These are phyloP conservation scores for Rhodotorula sp. DNA, from an alignment of 1,284 basidiomycete genomes.

Conservation along the genomic window DNA sequence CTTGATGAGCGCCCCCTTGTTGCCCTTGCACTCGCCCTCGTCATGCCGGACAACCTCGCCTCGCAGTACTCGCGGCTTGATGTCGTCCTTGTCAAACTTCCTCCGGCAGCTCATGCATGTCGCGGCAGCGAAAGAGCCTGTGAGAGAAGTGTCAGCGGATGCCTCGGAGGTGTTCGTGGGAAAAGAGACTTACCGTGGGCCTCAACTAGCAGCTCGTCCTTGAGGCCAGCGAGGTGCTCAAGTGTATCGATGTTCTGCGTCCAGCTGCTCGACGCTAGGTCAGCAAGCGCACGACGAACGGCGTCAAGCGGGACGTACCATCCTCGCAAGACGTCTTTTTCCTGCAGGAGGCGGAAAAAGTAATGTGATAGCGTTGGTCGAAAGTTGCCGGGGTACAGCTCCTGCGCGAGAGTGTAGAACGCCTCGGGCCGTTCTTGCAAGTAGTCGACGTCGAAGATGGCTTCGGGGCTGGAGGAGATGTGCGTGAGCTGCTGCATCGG, in stretches of 20 bases:
- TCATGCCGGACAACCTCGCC: constrained; percentile 49
- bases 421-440: constrained; percentile 47
- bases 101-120: constrained; percentile 70
- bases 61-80: constrained; percentile 61
- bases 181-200: constrained; percentile 64
- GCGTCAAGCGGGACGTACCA: constrained; percentile 4
- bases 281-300: too few relatives aligned
- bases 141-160: too few relatives aligned
- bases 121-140: constrained; percentile 53
- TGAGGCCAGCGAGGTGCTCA: constrained; percentile 79
- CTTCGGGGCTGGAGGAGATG: constrained; percentile 51
- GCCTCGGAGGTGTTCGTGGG: neutral
- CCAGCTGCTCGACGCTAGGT: constrained; percentile 8
- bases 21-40: constrained; percentile 31
- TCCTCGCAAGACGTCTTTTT: constrained; percentile 61
- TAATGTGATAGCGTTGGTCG: constrained; percentile 86
- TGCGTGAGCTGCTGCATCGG: neutral
- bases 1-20: constrained; percentile 40
- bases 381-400: constrained; percentile 83
- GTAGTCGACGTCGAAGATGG: constrained; percentile 56
- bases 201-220: constrained; percentile 73
- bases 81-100: constrained; percentile 64
- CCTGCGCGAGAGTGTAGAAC: constrained; percentile 59
- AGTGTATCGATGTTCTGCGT: constrained; percentile 68
- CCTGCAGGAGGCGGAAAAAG: constrained; percentile 74